These are phyloP conservation scores for Pseudopyricularia javanii DNA, from an alignment of 2,329 filamentous ascomycete genomes.

Conservation along the genomic window DNA sequence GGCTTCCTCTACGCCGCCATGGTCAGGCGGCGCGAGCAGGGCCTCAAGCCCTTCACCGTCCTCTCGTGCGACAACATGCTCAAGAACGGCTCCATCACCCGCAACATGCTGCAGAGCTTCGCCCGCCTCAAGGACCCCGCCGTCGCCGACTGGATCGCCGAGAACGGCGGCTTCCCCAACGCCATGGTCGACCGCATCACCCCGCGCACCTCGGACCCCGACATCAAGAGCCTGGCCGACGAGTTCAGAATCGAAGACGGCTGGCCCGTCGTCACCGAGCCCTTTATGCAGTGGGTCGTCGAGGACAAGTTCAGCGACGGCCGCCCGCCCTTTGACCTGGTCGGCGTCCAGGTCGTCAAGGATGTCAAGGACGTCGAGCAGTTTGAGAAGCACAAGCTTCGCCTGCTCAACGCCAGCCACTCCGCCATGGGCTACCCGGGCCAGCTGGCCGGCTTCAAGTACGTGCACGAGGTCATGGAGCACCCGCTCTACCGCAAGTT, in stretches of 20 bases:
- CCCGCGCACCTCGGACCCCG: slow-evolving; percentile 30
- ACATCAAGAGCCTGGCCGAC: slow-evolving; percentile 30
- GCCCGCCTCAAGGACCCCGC: slow-evolving; percentile 31
- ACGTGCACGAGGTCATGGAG: slow-evolving; percentile 41
- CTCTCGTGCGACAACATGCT: slow-evolving; percentile 46
- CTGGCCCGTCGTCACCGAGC: slow-evolving; percentile 43
- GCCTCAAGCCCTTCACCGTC: slow-evolving; percentile 39
- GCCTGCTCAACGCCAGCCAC: slow-evolving; percentile 39
- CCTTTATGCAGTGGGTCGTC: slow-evolving; percentile 43
- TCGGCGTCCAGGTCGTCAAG: slow-evolving; percentile 37
- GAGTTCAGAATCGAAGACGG: slow-evolving; percentile 33
- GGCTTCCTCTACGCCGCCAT: slow-evolving; percentile 40
- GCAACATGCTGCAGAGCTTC: slow-evolving; percentile 37
- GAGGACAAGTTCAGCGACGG: slow-evolving; percentile 39
- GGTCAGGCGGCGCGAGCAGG: slow-evolving; percentile 27
- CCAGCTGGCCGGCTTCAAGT: slow-evolving; percentile 37
- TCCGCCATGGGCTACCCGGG: slow-evolving; percentile 38
- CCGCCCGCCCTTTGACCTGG: slow-evolving; percentile 37
- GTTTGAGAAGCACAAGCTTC: slow-evolving; percentile 45
- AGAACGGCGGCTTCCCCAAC: slow-evolving; percentile 38
- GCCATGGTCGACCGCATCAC: slow-evolving; percentile 44
- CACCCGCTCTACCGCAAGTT: slow-evolving; percentile 32
- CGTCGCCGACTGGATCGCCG: slow-evolving; percentile 33
- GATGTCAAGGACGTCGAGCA: slow-evolving; percentile 38
- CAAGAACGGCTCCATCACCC: slow-evolving; percentile 41